Evolutionary conservation across 2,329 filamentous ascomycete genomes (phyloP).

Genomic region (Colletotrichum phormii): DNA sequence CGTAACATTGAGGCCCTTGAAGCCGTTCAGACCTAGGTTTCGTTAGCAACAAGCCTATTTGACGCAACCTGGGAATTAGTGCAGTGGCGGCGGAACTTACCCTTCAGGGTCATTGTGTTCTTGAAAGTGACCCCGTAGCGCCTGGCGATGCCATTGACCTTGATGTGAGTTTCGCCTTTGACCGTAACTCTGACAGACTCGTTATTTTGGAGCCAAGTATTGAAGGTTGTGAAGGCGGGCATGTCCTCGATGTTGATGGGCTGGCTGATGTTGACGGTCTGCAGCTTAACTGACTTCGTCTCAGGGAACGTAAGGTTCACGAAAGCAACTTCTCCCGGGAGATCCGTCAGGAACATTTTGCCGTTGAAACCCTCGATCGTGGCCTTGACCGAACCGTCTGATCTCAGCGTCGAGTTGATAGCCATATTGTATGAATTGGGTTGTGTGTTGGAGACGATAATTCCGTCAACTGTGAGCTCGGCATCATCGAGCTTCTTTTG

Average conservation of each 20-base stretch:
- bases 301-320: conserved; percentile 63
- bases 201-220: conserved; percentile 63
- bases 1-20: conserved; percentile 65
- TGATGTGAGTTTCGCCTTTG: conserved; percentile 62
- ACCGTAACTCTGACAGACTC: conserved; percentile 63
- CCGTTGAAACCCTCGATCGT: conserved; percentile 63
- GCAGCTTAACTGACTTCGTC: conserved; percentile 59
- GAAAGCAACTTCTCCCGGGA: conserved; percentile 59
- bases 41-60: conserved; percentile 24
- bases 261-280: conserved; percentile 65
- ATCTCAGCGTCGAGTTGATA: conserved; percentile 67
- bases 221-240: conserved; percentile 65
- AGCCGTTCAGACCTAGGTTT: conserved; percentile 60
- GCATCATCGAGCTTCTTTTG: conserved; percentile 67
- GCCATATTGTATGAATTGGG: conserved; percentile 59
- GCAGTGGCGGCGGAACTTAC: conserved; percentile 33
- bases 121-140: conserved; percentile 65
- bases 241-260: conserved; percentile 58
- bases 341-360: conserved; percentile 66
- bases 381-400: conserved; percentile 64
- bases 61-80: background rate
- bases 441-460: conserved; percentile 61
- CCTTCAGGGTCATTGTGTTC: conserved; percentile 64
- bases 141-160: conserved; percentile 60
- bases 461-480: conserved; percentile 62